Evolutionary conservation across 1,284 basidiomycete species (phyloP).

Genomic region (Rhodofomes roseus): DNA sequence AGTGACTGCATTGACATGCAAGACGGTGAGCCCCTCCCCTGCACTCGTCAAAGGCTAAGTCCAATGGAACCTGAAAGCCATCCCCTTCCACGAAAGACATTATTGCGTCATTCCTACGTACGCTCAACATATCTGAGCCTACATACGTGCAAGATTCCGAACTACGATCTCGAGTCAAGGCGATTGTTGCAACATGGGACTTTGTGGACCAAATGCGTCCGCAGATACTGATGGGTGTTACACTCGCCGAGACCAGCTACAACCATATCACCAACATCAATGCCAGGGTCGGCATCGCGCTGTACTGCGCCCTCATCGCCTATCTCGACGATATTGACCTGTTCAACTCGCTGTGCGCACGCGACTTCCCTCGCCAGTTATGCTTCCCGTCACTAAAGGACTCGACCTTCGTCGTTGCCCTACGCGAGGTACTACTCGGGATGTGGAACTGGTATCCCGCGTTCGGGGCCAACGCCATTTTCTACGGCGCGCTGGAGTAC

Average conservation of each 20-base stretch:
- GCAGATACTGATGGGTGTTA: background rate
- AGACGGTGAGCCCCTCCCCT: no score
- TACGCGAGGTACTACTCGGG: background rate
- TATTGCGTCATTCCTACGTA: background rate
- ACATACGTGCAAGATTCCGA: background rate
- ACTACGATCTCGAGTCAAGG: conserved; percentile 3
- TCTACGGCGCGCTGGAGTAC: background rate
- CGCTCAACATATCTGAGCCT: background rate
- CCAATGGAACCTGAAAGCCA: background rate
- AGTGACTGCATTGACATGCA: no score
- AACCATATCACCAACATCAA: conserved; percentile 5
- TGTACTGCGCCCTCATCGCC: conserved; percentile 6
- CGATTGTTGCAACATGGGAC: background rate
- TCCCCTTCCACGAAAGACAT: background rate
- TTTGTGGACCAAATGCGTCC: background rate
- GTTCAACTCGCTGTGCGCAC: background rate
- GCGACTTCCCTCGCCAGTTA: background rate
- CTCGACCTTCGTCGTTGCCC: background rate
- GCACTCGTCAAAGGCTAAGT: background rate
- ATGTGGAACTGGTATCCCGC: conserved; percentile 7
- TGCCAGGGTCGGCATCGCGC: background rate
- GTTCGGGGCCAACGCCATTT: conserved; percentile 2
- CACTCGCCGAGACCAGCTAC: conserved; percentile 1
- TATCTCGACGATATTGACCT: background rate
- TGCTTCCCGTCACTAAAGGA: background rate